phyloP scores from a whole-genome alignment of 192 early-diverging fungal species.

The Chytriomyces hyalinus region DNA sequence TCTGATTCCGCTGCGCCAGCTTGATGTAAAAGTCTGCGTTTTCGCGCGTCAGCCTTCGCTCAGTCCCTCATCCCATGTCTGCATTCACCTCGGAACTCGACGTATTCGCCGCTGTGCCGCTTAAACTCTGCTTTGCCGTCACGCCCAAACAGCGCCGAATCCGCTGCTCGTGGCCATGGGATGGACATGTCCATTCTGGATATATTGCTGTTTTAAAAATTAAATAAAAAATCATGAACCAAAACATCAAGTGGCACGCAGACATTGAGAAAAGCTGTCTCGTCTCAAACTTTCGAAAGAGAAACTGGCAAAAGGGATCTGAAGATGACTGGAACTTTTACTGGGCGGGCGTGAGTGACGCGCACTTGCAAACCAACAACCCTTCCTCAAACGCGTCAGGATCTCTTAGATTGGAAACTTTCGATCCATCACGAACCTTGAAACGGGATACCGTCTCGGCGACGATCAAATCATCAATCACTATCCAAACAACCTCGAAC shows the following conservation, averaged over 20 bases:
- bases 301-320: constrained; percentile 56
- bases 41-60: neutral
- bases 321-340: constrained; percentile 72
- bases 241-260: constrained; percentile 36
- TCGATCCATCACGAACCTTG: constrained; percentile 58
- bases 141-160: constrained; percentile 15
- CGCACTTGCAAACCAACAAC: neutral
- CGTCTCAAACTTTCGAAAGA: constrained; percentile 61
- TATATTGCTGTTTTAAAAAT: neutral
- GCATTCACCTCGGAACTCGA: constrained; percentile 13
- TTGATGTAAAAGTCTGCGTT: constrained; percentile 22
- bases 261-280: constrained; percentile 64
- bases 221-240: constrained; percentile 9
- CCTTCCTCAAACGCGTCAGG: neutral
- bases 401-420: constrained; percentile 46
- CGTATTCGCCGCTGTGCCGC: constrained; percentile 20
- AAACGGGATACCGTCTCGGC: constrained; percentile 57
- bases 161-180: constrained; percentile 11
- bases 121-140: constrained; percentile 13
- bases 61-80: neutral
- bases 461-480: constrained; percentile 67
- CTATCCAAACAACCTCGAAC: constrained; percentile 63
- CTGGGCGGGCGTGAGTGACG: constrained; percentile 46
- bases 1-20: neutral
- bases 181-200: neutral